Base-by-base conservation (phyloP, 441 rosid species). In the Gossypium davidsonii region DNA sequence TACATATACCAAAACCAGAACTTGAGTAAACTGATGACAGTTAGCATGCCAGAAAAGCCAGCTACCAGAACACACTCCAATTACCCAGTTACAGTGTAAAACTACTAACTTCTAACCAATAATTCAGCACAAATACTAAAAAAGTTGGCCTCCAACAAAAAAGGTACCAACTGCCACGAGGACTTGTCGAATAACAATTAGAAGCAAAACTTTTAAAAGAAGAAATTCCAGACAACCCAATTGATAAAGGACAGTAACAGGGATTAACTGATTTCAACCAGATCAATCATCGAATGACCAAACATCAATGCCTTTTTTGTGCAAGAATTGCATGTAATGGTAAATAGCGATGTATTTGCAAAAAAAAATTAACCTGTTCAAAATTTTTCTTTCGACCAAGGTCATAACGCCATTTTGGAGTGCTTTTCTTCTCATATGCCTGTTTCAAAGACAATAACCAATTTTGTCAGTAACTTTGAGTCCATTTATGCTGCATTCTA, bases 341-440 rank as follows among this genome's bases (percentile, higher is more conserved):
- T 72, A 48, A 73, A 42, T 25, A 64, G 60, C 55, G 62, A 60
- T 20, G 57, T 53, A 69, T 34, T 51, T 17, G 18, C 37, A 37
- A 60, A 72, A 51, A 51, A 71, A 18, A 58, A 55, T 75, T 60
- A 60, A 87, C 97, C 92, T 92, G 97, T 73, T 90, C 95, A 79
- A 92, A 92, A 61, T 90, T 92, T 79, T 82, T 88, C 81, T 79
- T 89, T 67, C 87, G 79, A 49, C 95, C 93, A 37, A 92, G 89
- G 78, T 92, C 97, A 60, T 92, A 92, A 10, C 89, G 91, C 97
- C 95, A 92, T 74, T 89, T 92, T 67, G 90, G 88, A 23, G 88
- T 78, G 65, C 89, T 82, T 79, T 88, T 91, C 90, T 91, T 91
- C 83, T 91, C 97, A 80, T 88, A 92, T 10, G 97, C 97, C 97